A percentile compares a stretch with the other conserved stretches of the same genome.
phyloP scores from a whole-genome alignment of 768 basidiomycete genomes.

The Tricholoma saponaceum region DNA sequence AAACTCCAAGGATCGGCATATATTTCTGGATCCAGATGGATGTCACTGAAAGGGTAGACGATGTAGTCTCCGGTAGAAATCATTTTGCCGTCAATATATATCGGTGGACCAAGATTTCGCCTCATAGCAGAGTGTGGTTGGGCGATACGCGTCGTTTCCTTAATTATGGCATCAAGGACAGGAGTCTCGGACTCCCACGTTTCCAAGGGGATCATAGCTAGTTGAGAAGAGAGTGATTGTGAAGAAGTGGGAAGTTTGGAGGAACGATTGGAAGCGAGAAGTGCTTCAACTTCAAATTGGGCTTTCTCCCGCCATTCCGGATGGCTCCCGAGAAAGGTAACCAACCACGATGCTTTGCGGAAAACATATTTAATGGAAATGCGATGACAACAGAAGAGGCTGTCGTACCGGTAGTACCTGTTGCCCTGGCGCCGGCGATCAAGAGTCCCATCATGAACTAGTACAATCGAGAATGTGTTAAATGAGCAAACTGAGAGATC shows the following conservation, averaged over 20 bases:
- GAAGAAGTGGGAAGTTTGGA: slow-evolving; percentile 19
- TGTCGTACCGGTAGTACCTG: slow-evolving; percentile 60
- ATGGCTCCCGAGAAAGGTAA: slow-evolving; percentile 68
- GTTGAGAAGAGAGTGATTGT: slow-evolving; percentile 36
- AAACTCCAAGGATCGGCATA: slow-evolving; percentile 79
- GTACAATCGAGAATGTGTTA: slow-evolving; percentile 1
- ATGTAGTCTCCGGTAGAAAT: slow-evolving; percentile 74
- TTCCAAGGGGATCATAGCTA: slow-evolving; percentile 60
- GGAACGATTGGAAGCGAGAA: slow-evolving; percentile 42
- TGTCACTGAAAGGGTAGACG: slow-evolving; percentile 76
- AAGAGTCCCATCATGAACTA: slow-evolving; percentile 82
- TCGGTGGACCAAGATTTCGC: slow-evolving; percentile 69
- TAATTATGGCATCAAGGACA: slow-evolving; percentile 66
- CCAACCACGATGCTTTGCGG: slow-evolving; percentile 61
- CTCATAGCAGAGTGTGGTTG: slow-evolving; percentile 82
- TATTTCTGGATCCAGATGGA: slow-evolving; percentile 67
- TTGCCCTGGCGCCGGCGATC: slow-evolving; percentile 78
- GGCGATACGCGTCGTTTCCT: slow-evolving; percentile 73
- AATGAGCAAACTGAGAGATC: slow-evolving; percentile 2
- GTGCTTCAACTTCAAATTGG: slow-evolving; percentile 51
- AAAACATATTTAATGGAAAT: neutral
- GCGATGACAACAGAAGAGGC: neutral
- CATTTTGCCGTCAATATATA: slow-evolving; percentile 62
- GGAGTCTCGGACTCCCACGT: slow-evolving; percentile 71
- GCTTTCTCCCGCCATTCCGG: slow-evolving; percentile 62